Evolutionary conservation across 805 yeast species (phyloP), one percentile per base, ranked within the genome.

Genomic region (Nakazawaea wickerhamii): DNA sequence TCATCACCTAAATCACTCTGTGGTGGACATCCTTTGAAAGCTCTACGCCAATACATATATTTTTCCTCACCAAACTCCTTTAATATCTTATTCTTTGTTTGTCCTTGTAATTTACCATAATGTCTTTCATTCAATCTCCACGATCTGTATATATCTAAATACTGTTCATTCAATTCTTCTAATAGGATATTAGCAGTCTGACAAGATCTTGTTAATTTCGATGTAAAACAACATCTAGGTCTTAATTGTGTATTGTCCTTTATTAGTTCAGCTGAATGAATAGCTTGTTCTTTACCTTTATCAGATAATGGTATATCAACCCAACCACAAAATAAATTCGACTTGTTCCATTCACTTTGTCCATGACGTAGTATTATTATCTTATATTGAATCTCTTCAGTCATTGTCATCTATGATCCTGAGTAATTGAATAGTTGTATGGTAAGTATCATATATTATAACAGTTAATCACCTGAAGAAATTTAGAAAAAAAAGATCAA

Each of bases 321-420:
- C 95, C 95, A 85, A 15, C 95, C 95, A 60, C 93, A 84, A 64
- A 85, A 85, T 50, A 77, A 68, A 62, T 83, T 79, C 55, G 75
- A 75, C 58, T 81, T 79, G 59, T 85, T 85, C 78, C 87, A 79
- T 55, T 78, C 81, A 55, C 89, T 81, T 60, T 85, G 85, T 4
- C 95, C 95, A 68, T 85, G 95, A 63, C 95, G 77, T 41, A 84
- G 71, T 46, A 84, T 64, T 41, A 81, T 67, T 47, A 80, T 62
- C 50, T 70, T 71, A 28, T 53, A 43, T 21, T 23, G 19, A 8
- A 6, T 28, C 6, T 6, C 4, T 22, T 17, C 19, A 10, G 17
- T 17, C 21, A 17, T 25, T 11, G 5, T n/a, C 3, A 25, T 25
- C 4, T 25, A 25, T 30, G n/a, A n/a, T n/a, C n/a, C n/a, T n/a